A percentile compares a stretch with the other conserved stretches of the same genome.
Conservation (phyloP, 345 rosid genomes). For the Camelina neglecta region DNA sequence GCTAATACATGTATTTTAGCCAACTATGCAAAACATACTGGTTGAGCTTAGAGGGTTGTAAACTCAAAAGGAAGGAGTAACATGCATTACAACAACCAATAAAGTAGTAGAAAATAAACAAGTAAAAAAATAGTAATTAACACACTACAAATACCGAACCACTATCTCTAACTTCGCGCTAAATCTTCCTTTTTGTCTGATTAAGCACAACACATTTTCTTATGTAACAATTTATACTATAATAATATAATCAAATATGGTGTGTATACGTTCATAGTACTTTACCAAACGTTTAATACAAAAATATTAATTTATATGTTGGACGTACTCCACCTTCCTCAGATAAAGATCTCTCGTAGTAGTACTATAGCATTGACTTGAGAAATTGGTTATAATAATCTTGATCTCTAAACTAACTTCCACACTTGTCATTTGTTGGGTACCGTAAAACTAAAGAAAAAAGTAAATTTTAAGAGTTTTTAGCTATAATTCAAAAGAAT, state of each 20-base stretch:
- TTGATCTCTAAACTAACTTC: conserved; percentile 4
- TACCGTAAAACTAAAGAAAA: neutral
- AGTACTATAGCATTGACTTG: neutral
- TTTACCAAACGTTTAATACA: neutral
- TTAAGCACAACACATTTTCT: conserved; percentile 8
- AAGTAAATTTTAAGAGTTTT: neutral
- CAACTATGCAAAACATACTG: neutral
- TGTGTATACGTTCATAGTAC: neutral
- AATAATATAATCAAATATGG: too few relatives aligned
- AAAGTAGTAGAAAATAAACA: neutral
- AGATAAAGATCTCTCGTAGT: neutral
- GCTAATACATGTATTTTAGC: neutral
- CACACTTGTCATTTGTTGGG: neutral
- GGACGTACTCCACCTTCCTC: conserved; percentile 14
- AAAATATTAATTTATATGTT: neutral
- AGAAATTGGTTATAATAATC: neutral
- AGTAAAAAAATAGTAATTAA: conserved; percentile 3
- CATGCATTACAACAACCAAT: neutral
- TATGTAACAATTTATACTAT: neutral
- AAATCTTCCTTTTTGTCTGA: conserved; percentile 34
- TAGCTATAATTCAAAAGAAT: neutral
- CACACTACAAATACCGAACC: neutral
- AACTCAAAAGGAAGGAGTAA: neutral
- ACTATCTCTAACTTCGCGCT: conserved; percentile 26
- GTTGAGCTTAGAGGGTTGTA: neutral